Base-by-base conservation (phyloP, 495 filamentous ascomycete species). In the Xylaria intraflava region DNA sequence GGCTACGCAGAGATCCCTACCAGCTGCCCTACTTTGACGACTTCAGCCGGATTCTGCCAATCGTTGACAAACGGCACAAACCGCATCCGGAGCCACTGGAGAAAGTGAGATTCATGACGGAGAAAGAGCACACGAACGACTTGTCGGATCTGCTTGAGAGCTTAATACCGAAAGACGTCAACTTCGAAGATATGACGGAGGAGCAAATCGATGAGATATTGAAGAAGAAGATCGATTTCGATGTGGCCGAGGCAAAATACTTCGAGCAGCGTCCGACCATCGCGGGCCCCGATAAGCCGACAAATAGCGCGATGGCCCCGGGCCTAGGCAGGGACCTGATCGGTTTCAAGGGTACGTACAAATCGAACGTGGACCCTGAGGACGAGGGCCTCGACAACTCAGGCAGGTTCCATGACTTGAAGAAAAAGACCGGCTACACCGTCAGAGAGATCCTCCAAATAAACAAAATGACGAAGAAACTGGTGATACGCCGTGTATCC, bases 21-120 rank as follows among this genome's bases (percentile, higher is more conserved):
- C 69, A 70, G 20, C 70, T 93, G 42, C 69, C 74, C 22, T 98
- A 98, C 74, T 64, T 92, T 52, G 90, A 95, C 71, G 93, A 98
- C 74, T 84, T 97, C 56, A 80, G 86, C 31, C 70, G 76, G 35
- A 78, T 88, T 53, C 81, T 87, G 66, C 87, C 89, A 52, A 77
- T 88, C 16, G 72, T 95, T 57, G 90, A 96, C 74, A 74, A 70
- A 58, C 66, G 67, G 17, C 64, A 65, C 12, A 56, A 54, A 49
- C 62, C 47, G 39, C 55, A 55, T 49, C 48, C 66, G 41, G 65
- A 68, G 4, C 66, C 74, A 8, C 82, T 86, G 62, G 81, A 80
- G 55, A 74, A 76, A n/a, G 69, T 77, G 24, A 75, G 76, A 47
- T 72, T 84, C 51, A 87, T 89, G 78, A 78, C 60, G 27, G 69